Evolutionary conservation across 164 flowering plant genomes (phyloP).

Genomic region (Taxillus chinensis): DNA sequence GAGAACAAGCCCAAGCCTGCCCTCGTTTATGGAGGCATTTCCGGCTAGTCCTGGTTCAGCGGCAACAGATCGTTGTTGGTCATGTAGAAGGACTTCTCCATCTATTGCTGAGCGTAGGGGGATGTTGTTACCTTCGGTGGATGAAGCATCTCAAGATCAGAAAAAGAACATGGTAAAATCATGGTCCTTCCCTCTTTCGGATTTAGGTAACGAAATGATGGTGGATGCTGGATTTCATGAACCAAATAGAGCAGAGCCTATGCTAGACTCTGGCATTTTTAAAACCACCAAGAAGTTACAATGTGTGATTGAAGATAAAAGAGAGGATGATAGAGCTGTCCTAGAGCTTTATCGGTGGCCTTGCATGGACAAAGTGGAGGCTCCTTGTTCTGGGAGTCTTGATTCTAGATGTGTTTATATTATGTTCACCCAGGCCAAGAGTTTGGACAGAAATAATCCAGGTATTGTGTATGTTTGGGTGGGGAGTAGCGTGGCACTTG

Average conservation of each 20-base stretch:
- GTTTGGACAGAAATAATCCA: conserved; percentile 11
- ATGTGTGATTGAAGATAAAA: conserved; percentile 10
- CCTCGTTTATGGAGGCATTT: conserved; percentile 17
- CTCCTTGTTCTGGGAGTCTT: conserved; percentile 20
- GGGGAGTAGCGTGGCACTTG: conserved; percentile 20
- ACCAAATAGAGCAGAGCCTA: conserved; percentile 12
- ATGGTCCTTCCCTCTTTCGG: conserved; percentile 34
- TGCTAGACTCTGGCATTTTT: conserved; percentile 15
- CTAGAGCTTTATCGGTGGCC: conserved; percentile 2
- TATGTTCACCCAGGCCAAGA: conserved; percentile 17
- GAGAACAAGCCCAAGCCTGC: conserved; percentile 3
- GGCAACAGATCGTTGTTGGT: conserved; percentile 16
- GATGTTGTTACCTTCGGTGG: conserved; percentile 32
- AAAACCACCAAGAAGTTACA: conserved; percentile 6
- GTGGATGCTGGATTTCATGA: conserved; percentile 13
- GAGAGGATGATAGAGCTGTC: conserved; percentile 6
- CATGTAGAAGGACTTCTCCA: conserved; percentile 31
- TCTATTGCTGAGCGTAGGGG: conserved; percentile 74
- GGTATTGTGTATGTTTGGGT: conserved; percentile 34
- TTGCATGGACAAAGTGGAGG: conserved; percentile 8
- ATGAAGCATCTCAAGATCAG: conserved; percentile 24
- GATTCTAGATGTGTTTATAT: conserved; percentile 38
- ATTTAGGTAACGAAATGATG: conserved; percentile 21
- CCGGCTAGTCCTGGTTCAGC: conserved; percentile 16
- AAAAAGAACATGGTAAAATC: conserved; percentile 26